Evolutionary conservation across 2,329 filamentous ascomycete species (phyloP).

Genomic region (Botryotinia calthae): DNA sequence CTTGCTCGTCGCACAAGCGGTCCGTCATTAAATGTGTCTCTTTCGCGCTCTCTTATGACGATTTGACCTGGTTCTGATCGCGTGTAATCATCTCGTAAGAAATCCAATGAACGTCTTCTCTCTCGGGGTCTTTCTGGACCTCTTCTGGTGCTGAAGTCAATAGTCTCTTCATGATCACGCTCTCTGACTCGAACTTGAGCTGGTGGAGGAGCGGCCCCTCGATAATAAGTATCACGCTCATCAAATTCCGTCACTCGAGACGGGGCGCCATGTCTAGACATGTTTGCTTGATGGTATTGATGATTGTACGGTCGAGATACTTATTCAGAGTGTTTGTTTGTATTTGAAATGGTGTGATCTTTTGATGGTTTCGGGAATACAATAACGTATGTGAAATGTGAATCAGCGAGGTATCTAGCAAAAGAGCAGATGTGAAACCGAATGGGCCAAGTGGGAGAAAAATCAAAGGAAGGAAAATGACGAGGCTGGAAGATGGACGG

Average conservation of each 20-base stretch:
- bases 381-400: neutral
- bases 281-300: slow-evolving; percentile 13
- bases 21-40: slow-evolving; percentile 30
- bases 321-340: neutral
- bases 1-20: slow-evolving; percentile 34
- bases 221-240: slow-evolving; percentile 34
- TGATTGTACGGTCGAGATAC: slow-evolving; percentile 54
- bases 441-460: neutral
- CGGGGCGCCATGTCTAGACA: slow-evolving; percentile 29
- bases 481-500: slow-evolving; percentile 14
- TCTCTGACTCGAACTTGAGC: slow-evolving; percentile 33
- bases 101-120: slow-evolving; percentile 33
- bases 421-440: neutral
- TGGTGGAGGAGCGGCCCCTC: slow-evolving; percentile 28
- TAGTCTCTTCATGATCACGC: slow-evolving; percentile 35
- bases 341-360: slow-evolving; percentile 61
- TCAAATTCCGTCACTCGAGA: slow-evolving; percentile 27
- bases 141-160: slow-evolving; percentile 31
- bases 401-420: neutral
- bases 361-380: neutral
- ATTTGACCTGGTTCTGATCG: slow-evolving; percentile 32
- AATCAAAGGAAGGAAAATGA: neutral
- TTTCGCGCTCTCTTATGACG: slow-evolving; percentile 36
- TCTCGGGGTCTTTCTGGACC: slow-evolving; percentile 26
- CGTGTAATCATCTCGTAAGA: slow-evolving; percentile 36